phyloP scores from a whole-genome alignment of 108 stramenopile genomes.

The Nitzschia inconspicua region DNA sequence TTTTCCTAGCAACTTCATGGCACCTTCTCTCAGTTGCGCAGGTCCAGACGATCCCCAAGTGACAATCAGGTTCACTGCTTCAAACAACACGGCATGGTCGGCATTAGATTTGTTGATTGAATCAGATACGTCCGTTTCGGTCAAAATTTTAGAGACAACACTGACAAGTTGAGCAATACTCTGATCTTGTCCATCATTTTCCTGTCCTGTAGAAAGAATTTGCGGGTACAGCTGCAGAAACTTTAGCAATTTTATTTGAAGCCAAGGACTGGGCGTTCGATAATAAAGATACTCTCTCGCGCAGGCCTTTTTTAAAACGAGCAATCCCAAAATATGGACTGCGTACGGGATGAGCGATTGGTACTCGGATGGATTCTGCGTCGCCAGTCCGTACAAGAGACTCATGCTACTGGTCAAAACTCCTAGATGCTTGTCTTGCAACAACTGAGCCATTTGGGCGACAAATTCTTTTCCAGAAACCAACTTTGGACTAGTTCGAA shows the following conservation, averaged over 20 bases:
- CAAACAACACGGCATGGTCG: slow-evolving; percentile 94
- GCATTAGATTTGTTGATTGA: slow-evolving; percentile 98
- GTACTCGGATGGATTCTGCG: slow-evolving; percentile 71
- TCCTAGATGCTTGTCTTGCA: slow-evolving; percentile 92
- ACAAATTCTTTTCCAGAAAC: slow-evolving; percentile 85
- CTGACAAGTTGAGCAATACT: slow-evolving; percentile 78
- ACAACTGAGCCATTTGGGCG: slow-evolving; percentile 73
- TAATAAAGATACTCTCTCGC: slow-evolving; percentile 95
- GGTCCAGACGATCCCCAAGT: slow-evolving; percentile 84
- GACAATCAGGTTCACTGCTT: slow-evolving; percentile 94
- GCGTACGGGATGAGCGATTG: slow-evolving; percentile 89
- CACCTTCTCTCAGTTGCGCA: slow-evolving; percentile 69
- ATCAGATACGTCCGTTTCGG: slow-evolving; percentile 89
- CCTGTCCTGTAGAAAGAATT: slow-evolving; percentile 46
- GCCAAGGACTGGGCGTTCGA: slow-evolving; percentile 91
- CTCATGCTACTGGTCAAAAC: slow-evolving; percentile 88
- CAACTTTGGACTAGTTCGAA: slow-evolving; percentile 84
- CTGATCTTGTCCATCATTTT: slow-evolving; percentile 46
- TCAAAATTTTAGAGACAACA: slow-evolving; percentile 85
- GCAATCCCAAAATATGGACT: slow-evolving; percentile 85
- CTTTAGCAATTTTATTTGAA: slow-evolving; percentile 93
- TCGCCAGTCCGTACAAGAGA: slow-evolving; percentile 84
- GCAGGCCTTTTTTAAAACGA: slow-evolving; percentile 84
- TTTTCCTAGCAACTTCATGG: slow-evolving; percentile 90
- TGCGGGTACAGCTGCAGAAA: slow-evolving; percentile 92